Evolutionary conservation across 768 basidiomycete species (phyloP).

Genomic region (Obba rivulosa): DNA sequence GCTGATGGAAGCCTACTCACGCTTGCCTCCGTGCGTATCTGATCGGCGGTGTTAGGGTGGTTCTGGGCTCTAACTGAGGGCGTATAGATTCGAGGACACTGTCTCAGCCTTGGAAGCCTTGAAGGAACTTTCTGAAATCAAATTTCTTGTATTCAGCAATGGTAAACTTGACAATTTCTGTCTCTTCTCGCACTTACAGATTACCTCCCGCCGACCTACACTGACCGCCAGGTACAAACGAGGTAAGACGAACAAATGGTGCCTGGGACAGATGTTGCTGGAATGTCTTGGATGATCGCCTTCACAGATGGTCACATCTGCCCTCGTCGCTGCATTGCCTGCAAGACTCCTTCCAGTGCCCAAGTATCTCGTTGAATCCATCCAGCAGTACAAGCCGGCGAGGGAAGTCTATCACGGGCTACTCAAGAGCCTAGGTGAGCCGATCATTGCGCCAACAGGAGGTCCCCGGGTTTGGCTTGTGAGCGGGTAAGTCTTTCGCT

Average conservation of each 20-base stretch:
- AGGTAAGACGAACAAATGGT: too few species aligned
- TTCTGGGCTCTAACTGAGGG: background rate
- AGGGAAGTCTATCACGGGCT: conserved; percentile 20
- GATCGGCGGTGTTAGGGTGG: background rate
- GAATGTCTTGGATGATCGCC: too few species aligned
- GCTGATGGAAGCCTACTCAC: conserved; percentile 20
- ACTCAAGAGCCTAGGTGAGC: background rate
- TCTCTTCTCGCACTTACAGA: background rate
- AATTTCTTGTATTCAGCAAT: conserved; percentile 24
- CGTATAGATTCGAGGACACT: conserved; percentile 20
- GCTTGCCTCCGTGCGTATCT: conserved; percentile 14
- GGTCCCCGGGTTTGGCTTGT: conserved; percentile 23
- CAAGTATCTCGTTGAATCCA: conserved; percentile 16
- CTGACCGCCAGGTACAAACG: conserved; percentile 3
- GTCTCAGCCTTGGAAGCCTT: conserved; percentile 13
- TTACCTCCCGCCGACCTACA: too few species aligned
- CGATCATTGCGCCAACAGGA: background rate
- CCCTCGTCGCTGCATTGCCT: conserved; percentile 10
- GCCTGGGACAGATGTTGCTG: too few species aligned
- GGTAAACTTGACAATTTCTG: conserved; percentile 10
- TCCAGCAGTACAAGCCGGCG: conserved; percentile 23
- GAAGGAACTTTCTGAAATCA: conserved; percentile 5
- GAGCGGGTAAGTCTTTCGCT: conserved; percentile 25
- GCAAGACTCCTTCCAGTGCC: background rate
- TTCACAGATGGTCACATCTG: conserved; percentile 20